Conservation (phyloP, 768 basidiomycete genomes). For the Terana coerulea region DNA sequence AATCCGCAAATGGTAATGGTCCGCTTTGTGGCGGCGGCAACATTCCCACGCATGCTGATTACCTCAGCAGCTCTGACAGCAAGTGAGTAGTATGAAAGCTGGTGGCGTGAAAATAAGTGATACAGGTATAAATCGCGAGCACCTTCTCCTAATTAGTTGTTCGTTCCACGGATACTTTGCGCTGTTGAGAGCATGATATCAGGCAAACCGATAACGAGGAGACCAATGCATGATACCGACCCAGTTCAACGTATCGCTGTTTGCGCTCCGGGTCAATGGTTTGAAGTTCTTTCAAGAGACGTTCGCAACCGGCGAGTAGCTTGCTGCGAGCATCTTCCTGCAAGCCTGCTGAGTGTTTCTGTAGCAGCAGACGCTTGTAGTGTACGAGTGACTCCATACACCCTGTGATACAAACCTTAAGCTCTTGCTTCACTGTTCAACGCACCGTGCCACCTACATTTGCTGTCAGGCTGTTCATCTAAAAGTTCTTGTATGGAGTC, state of each 20-base stretch:
- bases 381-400: slow-evolving; percentile 90
- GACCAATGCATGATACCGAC: slow-evolving; percentile 41
- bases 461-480: slow-evolving; percentile 87
- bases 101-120: too few relatives aligned
- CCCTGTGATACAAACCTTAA: slow-evolving; percentile 48
- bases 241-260: slow-evolving; percentile 65
- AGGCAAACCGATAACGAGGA: too few relatives aligned
- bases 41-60: too few relatives aligned
- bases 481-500: slow-evolving; percentile 75
- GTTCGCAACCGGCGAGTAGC: slow-evolving; percentile 41
- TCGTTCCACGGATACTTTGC: too few relatives aligned
- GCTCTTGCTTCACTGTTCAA: background rate
- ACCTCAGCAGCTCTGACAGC: too few relatives aligned
- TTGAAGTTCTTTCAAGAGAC: slow-evolving; percentile 53
- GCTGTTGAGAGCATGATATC: too few relatives aligned
- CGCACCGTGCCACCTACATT: slow-evolving; percentile 56
- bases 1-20: too few relatives aligned
- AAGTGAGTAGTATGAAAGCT: too few relatives aligned
- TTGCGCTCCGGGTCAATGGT: slow-evolving; percentile 62
- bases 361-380: slow-evolving; percentile 72
- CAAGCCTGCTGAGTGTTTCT: slow-evolving; percentile 35
- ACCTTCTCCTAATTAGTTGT: too few relatives aligned
- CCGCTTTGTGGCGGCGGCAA: too few relatives aligned
- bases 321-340: slow-evolving; percentile 20
- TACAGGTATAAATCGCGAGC: too few relatives aligned